Evolutionary conservation across 176 grass and related monocot species (phyloP).

Genomic region (Saccharum spontaneum): DNA sequence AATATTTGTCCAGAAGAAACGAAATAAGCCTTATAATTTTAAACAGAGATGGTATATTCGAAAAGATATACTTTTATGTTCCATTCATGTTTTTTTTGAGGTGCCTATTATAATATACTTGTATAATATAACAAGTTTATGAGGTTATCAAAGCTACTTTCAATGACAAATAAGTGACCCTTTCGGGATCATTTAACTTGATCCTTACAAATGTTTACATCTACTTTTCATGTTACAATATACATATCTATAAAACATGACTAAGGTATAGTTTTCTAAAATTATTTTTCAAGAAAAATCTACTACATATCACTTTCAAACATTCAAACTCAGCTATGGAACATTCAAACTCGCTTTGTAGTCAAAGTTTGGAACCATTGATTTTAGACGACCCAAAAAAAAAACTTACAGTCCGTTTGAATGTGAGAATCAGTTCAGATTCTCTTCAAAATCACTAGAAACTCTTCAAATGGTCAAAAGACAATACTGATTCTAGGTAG

Average conservation of each 20-base stretch:
- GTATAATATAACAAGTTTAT: background rate
- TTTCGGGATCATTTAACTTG: background rate
- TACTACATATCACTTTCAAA: background rate
- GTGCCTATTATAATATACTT: background rate
- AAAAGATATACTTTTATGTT: background rate
- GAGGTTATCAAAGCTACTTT: background rate
- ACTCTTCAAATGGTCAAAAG: too few species aligned
- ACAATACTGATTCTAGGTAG: too few species aligned
- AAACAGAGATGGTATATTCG: background rate
- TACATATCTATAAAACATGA: background rate
- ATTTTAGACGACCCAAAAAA: too few species aligned
- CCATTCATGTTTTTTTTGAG: background rate
- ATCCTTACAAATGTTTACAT: background rate
- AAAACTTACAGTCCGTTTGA: too few species aligned
- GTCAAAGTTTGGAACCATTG: background rate
- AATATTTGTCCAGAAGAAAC: too few species aligned
- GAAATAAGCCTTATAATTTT: too few species aligned
- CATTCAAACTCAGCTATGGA: background rate
- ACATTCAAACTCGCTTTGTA: background rate
- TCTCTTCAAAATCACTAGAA: too few species aligned
- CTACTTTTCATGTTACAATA: background rate
- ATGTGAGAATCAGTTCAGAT: too few species aligned
- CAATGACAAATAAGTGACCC: background rate
- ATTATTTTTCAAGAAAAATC: background rate
- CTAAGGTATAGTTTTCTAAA: background rate